These are phyloP conservation scores for Diaporthe australafricana DNA, from an alignment of 2,329 filamentous ascomycete species.

Conservation along the genomic window DNA sequence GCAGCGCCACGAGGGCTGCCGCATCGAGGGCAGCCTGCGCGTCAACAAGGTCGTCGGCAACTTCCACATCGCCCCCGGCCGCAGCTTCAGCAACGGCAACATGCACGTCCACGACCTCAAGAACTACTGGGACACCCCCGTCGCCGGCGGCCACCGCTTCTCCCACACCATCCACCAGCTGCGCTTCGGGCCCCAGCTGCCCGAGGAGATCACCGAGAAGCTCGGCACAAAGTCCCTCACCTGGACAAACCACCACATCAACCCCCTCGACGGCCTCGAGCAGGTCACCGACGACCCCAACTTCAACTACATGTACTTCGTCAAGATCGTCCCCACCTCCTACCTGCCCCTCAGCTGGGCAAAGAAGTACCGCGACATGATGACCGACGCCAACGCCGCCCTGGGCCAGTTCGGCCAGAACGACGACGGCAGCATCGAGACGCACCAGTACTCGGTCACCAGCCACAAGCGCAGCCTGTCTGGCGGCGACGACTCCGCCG, in stretches of 20 bases:
- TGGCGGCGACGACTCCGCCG: conserved; percentile 85
- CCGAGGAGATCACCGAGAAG: conserved; percentile 74
- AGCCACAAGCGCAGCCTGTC: conserved; percentile 90
- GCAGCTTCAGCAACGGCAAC: conserved; percentile 95
- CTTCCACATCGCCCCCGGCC: conserved; percentile 97
- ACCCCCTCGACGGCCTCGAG: conserved; percentile 85
- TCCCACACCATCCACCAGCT: conserved; percentile 89
- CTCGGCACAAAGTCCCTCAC: conserved; percentile 64
- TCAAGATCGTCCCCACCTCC: conserved; percentile 97
- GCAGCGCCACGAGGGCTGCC: conserved; percentile 92
- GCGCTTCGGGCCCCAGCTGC: conserved; percentile 92
- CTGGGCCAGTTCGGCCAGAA: conserved; percentile 77
- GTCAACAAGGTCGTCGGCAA: conserved; percentile 99
- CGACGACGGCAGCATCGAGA: conserved; percentile 86
- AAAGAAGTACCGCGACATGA: conserved; percentile 58
- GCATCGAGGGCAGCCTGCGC: conserved; percentile 89
- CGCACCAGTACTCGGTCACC: conserved; percentile 98
- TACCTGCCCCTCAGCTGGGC: conserved; percentile 95
- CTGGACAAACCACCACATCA: conserved; percentile 92
- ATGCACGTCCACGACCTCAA: conserved; percentile 98
- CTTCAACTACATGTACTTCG: conserved; percentile 99
- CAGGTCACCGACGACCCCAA: conserved; percentile 85
- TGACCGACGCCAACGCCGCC: conserved; percentile 65
- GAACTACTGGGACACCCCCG: conserved; percentile 86
- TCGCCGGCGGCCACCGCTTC: conserved; percentile 83